Base-by-base conservation (phyloP, 768 basidiomycete genomes). In the Agaricus subrufescens region DNA sequence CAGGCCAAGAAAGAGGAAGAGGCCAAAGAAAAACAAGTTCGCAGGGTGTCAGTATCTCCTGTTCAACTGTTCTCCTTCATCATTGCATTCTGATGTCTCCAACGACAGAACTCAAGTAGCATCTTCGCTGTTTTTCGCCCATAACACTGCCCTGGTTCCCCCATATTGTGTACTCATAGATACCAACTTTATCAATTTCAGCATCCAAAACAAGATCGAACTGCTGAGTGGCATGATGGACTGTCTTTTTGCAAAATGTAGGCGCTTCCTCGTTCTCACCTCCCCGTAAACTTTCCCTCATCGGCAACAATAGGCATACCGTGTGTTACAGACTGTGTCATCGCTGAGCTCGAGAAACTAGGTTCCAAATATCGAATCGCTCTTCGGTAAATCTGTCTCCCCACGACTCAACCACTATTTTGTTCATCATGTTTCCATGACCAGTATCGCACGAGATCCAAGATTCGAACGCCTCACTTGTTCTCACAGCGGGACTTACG, bases 211-310 rank as follows among this genome's bases (percentile, higher is more conserved):
- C 72, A 97, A 98, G 70, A 75, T 99, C 61, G 97, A 99, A 69
- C 80, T 98, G 53, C 78, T 98, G 23, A 85, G 87, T 64, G 94
- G 91, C n/a, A 98, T 99, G 97, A 98, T 99, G 97, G 97, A 99
- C 66, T 96, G 94, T 65, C 77, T 98, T 14, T 97, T 92, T 71
- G 97, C 97, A 11, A 98, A 99, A 76, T 98, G 96, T 96, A 62
- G 44, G 70, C 45, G 10, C 42, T 26, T 26, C 11, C 15, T 39
- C 47, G 19, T 19, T 31, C 25, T 29, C 46, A n/a, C 26, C 38
- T 26, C 19, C 44, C 19, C 27, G 34, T 7, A 34, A 50, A 43
- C 25, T 50, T 37, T 29, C 31, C 42, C 53, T 37, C 47, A 39
- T 63, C 54, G 53, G 48, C 47, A 46, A 7, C 38, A 51, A 42